phyloP scores from a whole-genome alignment of 2,329 filamentous ascomycete species.

The Rugonectria rugulosa region DNA sequence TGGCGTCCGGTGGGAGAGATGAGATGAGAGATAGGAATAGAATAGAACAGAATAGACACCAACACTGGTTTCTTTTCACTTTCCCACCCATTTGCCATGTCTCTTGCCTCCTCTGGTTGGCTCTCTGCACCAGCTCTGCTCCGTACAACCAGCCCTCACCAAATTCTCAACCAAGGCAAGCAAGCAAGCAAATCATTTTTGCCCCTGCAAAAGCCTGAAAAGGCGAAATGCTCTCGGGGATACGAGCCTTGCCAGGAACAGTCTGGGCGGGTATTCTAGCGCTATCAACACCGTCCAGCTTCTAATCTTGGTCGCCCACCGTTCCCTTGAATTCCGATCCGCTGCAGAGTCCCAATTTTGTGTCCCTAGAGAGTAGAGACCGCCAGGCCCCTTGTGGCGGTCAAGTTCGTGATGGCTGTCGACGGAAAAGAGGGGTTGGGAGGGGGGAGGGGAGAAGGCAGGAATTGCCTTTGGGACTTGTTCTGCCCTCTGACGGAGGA shows the following conservation, averaged over 20 bases:
- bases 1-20: neutral
- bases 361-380: neutral
- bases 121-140: neutral
- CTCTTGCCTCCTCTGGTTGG: neutral
- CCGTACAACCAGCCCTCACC: neutral
- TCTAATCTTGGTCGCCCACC: constrained; percentile 14
- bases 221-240: neutral
- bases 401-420: constrained; percentile 7
- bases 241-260: constrained; percentile 12
- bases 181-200: too few relatives aligned
- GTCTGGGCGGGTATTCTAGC: constrained; percentile 9
- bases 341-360: neutral
- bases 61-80: neutral
- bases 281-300: constrained; percentile 18
- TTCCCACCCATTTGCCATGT: neutral
- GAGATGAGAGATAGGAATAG: neutral
- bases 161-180: neutral
- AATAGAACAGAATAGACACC: too few relatives aligned
- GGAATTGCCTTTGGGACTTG: neutral
- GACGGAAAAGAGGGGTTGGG: too few relatives aligned
- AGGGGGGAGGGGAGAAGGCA: too few relatives aligned
- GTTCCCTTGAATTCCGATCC: constrained; percentile 8
- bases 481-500: neutral
- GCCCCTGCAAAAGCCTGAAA: neutral
- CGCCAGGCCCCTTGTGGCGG: constrained; percentile 2